Conservation (phyloP, 345 rosid species). For the sweet orange (Citrus sinensis) region DNA sequence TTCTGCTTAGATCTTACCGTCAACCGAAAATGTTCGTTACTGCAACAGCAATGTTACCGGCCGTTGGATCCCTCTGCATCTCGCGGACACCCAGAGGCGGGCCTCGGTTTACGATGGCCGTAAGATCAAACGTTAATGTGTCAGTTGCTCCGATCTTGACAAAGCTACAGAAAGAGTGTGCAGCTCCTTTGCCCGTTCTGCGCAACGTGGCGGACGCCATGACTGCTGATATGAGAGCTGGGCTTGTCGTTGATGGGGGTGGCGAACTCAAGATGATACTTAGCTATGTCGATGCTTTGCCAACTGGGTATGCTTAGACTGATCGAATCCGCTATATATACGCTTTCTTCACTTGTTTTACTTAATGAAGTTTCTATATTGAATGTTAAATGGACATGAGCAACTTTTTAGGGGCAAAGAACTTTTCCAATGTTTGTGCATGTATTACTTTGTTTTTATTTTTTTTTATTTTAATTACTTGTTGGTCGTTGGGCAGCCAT, state of each 20-base stretch:
- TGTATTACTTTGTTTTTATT: neutral
- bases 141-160: constrained; percentile 54
- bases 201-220: constrained; percentile 69
- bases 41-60: constrained; percentile 27
- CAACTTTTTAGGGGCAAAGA: neutral
- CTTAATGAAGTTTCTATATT: neutral
- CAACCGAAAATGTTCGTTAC: constrained; percentile 41
- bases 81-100: constrained; percentile 29
- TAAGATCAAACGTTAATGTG: constrained; percentile 38
- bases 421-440: neutral
- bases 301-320: constrained; percentile 51
- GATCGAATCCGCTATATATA: no score
- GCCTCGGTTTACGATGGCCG: constrained; percentile 32
- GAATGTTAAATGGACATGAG: neutral
- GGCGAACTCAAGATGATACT: constrained; percentile 83
- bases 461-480: neutral
- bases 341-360: neutral
- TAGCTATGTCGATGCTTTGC: constrained; percentile 69
- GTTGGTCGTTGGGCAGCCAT: neutral
- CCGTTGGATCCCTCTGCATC: constrained; percentile 40
- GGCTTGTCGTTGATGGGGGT: constrained; percentile 64
- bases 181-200: constrained; percentile 56
- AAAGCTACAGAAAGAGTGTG: constrained; percentile 62
- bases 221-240: constrained; percentile 67
- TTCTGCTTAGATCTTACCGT: constrained; percentile 25